Evolutionary conservation across 2,329 filamentous ascomycete species (phyloP), one percentile per base, ranked within the genome.

Genomic region (Aureobasidium namibiae): DNA sequence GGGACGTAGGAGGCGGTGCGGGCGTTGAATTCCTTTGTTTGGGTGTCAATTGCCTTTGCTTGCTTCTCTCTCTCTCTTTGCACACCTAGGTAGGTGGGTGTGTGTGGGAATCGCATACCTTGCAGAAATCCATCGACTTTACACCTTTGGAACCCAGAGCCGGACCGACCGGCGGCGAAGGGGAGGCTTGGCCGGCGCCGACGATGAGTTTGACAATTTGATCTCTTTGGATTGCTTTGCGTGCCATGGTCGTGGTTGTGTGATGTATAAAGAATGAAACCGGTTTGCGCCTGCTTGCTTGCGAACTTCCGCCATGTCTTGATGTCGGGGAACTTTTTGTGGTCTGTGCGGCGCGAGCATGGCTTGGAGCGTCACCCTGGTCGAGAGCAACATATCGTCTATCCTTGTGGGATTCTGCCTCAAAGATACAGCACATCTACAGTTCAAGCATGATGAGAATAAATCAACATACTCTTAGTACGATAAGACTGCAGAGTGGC

Each of bases 91-190:
- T 5, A 24, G 31, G 11, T 29, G 46, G 59, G 49, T 29, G 26
- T 29, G 26, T 29, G 26, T 29, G 13, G 11, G 42, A 31, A 42
- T 33, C 14, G 45, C 33, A 60, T 73, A 95, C 92, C 82, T 97
- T 97, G 85, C 94, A 97, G 74, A 97, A 99, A 76, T 99, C 94
- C 87, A 99, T 99, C 61, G 89, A 95, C 80, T 99, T 99, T 63
- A 99, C 89, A 80, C 94, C 94, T 80, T 96, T 97, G 74, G 87
- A 92, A 77, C 94, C 94, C 65, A 99, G 82, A 57, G 94, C 94
- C 61, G 94, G 94, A 80, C 94, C 94, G 69, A 99, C 92, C 4
- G 94, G 94, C 34, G 94, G 94, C 76, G 91, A 95, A 31, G 94
- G 94, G 69, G 87, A 92, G 61, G 94, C 94, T 75, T 96, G 90